Base-by-base conservation (phyloP, 805 yeast species). In the Lachancea fermentati region DNA sequence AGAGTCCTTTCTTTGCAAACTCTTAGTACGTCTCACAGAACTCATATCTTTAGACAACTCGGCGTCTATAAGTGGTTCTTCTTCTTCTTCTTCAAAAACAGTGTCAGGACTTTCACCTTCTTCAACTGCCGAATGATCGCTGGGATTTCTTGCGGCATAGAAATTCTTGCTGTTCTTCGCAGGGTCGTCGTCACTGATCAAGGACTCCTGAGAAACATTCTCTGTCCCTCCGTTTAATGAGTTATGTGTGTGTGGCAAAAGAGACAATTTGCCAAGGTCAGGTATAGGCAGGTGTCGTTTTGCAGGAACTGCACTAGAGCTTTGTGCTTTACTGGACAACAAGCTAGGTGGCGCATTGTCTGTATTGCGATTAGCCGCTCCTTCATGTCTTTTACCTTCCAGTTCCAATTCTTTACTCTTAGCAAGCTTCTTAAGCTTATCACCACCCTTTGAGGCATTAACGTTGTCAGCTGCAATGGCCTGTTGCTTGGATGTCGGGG, bases 381-480 rank as follows among this genome's bases (percentile, higher is more conserved):
- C 49, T 15, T 32, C 42, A 8, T 30, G 12, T 36, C 54, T 42
- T 9, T 50, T 48, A 28, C 43, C 42, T 29, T 48, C 48, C 28
- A 48, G 42, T 42, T 55, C 62, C 26, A 38, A 42, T 37, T 50
- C 60, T 34, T 54, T 58, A 33, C 42, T 43, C 19, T 28, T 37
- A 8, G 49, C 37, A 13, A 49, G 30, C 30, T 46, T 41, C 24
- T 41, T 48, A 19, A 42, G 35, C 22, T 33, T 37, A 25, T 39
- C 48, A 12, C 36, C 35, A 8, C 25, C 31, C 9, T 34, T 42
- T n/a, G 32, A 18, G 7, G 33, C 30, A 5, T n/a, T 25, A 9
- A 31, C 32, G 9, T 30, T 36, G 24, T 24, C 42, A 7, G 31
- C 34, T 4, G 34, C n/a, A 2, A 41, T 15, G 7, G 28, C 30